Evolutionary conservation across 768 basidiomycete species (phyloP), one percentile per base, ranked within the genome.

Genomic region (Lanmaoa rubissima): DNA sequence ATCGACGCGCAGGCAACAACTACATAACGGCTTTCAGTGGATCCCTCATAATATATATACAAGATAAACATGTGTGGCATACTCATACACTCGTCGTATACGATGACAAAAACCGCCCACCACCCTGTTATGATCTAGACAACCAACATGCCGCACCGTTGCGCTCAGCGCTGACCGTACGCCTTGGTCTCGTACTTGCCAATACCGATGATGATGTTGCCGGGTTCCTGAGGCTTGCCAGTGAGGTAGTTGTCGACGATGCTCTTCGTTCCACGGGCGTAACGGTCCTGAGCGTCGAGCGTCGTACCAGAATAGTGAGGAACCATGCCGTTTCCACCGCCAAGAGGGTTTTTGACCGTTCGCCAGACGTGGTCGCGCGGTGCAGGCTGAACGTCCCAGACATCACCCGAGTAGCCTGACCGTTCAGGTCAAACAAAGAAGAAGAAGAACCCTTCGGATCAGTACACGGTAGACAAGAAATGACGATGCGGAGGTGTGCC

Each of bases 231-330:
- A 1, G 79, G 69, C 71, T 86, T 84, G 58, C 71, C 74, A 14
- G 66, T 66, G 58, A 90, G 65, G 75, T 85, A 93, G 73, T 88
- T 87, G 54, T 85, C 79, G 53, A 92, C 77, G 69, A 93, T 92
- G 61, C 74, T 77, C 75, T 76, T 83, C 28, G 83, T 78, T 14
- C 91, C 92, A 44, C 75, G 73, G 16, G 92, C 92, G 69, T 97
- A 96, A 47, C 93, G 88, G 31, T 79, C 81, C 75, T 95, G 93
- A 2, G 93, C 92, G 65, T 95, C 93, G 58, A 94, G 82, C 24
- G 92, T 93, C 9, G 92, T 93, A 39, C 93, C 92, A 62, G 87
- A 90, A 76, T 90, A 92, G 69, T 91, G 89, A 12, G 90, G 86
- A 6, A 90, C 88, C 84, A 94, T 94, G 65, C 88, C 92, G 74